A percentile compares a stretch with the other conserved stretches of the same genome.
These are phyloP conservation scores for Penicillium macrosclerotiorum DNA, from an alignment of 495 filamentous ascomycete species.

Conservation along the genomic window DNA sequence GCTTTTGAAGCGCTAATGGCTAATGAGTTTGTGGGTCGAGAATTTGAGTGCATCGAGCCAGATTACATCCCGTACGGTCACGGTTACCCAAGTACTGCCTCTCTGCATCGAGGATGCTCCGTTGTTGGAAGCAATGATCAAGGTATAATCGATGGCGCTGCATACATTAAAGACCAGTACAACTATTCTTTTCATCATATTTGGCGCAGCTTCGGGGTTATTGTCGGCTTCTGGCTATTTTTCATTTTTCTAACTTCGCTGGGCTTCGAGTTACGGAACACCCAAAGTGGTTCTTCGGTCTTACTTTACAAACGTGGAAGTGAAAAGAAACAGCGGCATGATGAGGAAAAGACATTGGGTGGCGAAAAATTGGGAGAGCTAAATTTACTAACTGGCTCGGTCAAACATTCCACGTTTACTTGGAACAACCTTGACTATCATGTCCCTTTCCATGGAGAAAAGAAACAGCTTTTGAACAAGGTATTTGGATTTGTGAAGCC, in stretches of 20 bases:
- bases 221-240: slow-evolving; percentile 70
- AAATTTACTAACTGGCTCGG: slow-evolving; percentile 14
- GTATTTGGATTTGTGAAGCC: slow-evolving; percentile 79
- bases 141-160: slow-evolving; percentile 53
- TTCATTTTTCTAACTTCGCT: slow-evolving; percentile 68
- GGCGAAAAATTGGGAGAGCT: slow-evolving; percentile 14
- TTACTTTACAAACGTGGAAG: slow-evolving; percentile 60
- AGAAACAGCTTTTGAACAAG: slow-evolving; percentile 63
- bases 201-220: slow-evolving; percentile 80
- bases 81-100: slow-evolving; percentile 57
- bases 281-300: slow-evolving; percentile 59
- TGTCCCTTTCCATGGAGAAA: slow-evolving; percentile 52
- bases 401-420: slow-evolving; percentile 38
- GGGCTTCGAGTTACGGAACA: slow-evolving; percentile 61
- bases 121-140: slow-evolving; percentile 61
- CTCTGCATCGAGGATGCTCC: slow-evolving; percentile 68
- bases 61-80: slow-evolving; percentile 62
- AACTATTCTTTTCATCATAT: slow-evolving; percentile 59
- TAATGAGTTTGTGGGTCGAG: slow-evolving; percentile 80
- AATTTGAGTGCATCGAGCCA: slow-evolving; percentile 71
- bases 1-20: slow-evolving; percentile 88
- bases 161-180: slow-evolving; percentile 65
- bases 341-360: slow-evolving; percentile 25
- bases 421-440: slow-evolving; percentile 69
- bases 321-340: slow-evolving; percentile 24